A percentile compares a stretch with the other conserved stretches of the same genome.
These are phyloP conservation scores for Serendipita sp. DNA, from an alignment of 1,284 basidiomycete genomes.

Conservation along the genomic window DNA sequence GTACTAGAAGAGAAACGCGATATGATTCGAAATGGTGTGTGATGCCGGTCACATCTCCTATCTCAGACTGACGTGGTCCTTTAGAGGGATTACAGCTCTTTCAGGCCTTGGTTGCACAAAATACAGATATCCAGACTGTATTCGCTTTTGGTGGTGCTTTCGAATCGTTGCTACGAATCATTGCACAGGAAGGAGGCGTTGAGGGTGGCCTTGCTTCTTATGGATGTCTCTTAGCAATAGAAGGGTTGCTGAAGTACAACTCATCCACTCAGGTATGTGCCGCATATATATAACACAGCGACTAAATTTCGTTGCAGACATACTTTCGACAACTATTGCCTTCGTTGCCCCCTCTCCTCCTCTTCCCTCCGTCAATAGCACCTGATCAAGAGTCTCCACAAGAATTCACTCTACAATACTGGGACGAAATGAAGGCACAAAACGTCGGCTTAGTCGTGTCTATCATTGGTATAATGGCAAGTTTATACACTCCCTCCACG, in stretches of 20 bases:
- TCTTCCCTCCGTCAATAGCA: slow-evolving; percentile 65
- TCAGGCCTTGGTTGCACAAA: slow-evolving; percentile 71
- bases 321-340: slow-evolving; percentile 92
- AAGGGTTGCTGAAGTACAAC: slow-evolving; percentile 80
- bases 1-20: slow-evolving; percentile 69
- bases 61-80: slow-evolving; percentile 12
- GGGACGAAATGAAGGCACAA: slow-evolving; percentile 79
- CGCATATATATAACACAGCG: neutral
- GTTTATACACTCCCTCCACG: slow-evolving; percentile 23
- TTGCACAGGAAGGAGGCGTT: slow-evolving; percentile 77
- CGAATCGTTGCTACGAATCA: slow-evolving; percentile 85
- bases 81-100: slow-evolving; percentile 72
- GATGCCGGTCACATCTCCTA: neutral
- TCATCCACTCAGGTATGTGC: slow-evolving; percentile 77
- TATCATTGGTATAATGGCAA: slow-evolving; percentile 62
- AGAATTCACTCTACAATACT: slow-evolving; percentile 90
- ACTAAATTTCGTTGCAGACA: slow-evolving; percentile 39
- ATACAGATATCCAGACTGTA: slow-evolving; percentile 91
- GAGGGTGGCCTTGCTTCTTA: slow-evolving; percentile 84
- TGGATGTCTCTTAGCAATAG: slow-evolving; percentile 75
- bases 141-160: slow-evolving; percentile 96
- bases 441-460: slow-evolving; percentile 69
- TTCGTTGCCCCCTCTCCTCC: slow-evolving; percentile 66
- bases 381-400: slow-evolving; percentile 62
- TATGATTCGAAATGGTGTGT: slow-evolving; percentile 67